Evolutionary conservation across 2,329 filamentous ascomycete genomes (phyloP).

Genomic region (Exophiala phaeomuriformis): DNA sequence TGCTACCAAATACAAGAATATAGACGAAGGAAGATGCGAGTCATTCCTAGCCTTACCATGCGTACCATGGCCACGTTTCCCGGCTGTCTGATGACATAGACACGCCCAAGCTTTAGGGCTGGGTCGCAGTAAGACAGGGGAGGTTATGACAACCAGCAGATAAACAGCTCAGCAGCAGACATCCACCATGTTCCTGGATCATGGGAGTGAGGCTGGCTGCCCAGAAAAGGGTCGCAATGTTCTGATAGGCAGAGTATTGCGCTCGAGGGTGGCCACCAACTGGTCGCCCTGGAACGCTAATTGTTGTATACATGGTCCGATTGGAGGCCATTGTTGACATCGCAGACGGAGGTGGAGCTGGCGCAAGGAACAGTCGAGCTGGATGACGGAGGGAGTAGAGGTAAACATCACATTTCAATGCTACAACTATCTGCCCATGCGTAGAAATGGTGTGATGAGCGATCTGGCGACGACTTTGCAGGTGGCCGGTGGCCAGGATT

Average conservation of each 20-base stretch:
- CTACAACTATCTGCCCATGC: background rate
- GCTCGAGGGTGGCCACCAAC: conserved; percentile 1
- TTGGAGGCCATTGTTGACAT: conserved; percentile 1
- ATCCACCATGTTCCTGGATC: background rate
- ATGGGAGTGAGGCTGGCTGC: background rate
- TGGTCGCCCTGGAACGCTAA: conserved; percentile 4
- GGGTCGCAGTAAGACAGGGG: background rate
- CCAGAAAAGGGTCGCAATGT: background rate
- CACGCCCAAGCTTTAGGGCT: background rate
- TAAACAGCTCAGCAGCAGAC: background rate
- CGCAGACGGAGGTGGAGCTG: background rate
- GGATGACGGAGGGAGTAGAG: background rate
- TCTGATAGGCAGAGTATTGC: background rate
- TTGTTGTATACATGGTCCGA: background rate
- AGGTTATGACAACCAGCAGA: background rate
- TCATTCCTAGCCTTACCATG: background rate
- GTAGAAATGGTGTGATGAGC: background rate
- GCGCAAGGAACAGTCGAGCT: background rate
- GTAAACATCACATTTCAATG: background rate
- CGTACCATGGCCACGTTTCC: background rate
- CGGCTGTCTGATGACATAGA: background rate
- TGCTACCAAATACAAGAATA: background rate
- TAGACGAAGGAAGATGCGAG: background rate
- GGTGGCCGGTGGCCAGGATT: background rate
- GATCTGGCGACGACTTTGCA: background rate